phyloP scores from a whole-genome alignment of 2,329 filamentous ascomycete genomes.

The Sporothrix brasiliensis region DNA sequence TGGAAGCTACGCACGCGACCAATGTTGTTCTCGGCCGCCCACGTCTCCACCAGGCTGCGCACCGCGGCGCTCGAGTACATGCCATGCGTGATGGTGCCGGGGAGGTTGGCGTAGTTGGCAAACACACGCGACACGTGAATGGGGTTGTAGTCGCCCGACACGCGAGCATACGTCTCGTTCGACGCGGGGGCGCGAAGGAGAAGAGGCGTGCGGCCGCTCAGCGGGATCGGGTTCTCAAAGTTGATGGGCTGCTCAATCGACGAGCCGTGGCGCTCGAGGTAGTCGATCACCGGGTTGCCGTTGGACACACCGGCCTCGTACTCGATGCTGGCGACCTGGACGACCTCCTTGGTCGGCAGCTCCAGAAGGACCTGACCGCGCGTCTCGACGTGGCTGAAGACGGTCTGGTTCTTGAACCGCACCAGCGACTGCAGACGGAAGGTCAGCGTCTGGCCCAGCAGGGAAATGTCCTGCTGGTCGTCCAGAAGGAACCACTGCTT shows the following conservation, averaged over 20 bases:
- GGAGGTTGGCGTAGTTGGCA: constrained; percentile 90
- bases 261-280: constrained; percentile 86
- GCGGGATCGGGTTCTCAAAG: constrained; percentile 95
- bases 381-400: constrained; percentile 91
- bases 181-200: constrained; percentile 88
- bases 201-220: constrained; percentile 88
- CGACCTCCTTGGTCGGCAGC: constrained; percentile 93
- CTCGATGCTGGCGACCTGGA: constrained; percentile 95
- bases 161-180: constrained; percentile 96
- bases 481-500: constrained; percentile 98
- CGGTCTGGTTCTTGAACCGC: constrained; percentile 90
- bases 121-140: constrained; percentile 98
- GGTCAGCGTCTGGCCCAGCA: constrained; percentile 88
- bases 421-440: constrained; percentile 94
- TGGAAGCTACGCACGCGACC: constrained; percentile 97
- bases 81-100: constrained; percentile 96
- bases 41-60: constrained; percentile 93
- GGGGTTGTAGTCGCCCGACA: constrained; percentile 97
- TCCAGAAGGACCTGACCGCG: constrained; percentile 90
- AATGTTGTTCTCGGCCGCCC: constrained; percentile 98
- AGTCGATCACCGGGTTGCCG: constrained; percentile 96
- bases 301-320: constrained; percentile 90
- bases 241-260: constrained; percentile 94
- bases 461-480: constrained; percentile 69
- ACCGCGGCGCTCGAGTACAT: constrained; percentile 99